Percentiles rank a stretch among this genome's conserved stretches.
phyloP scores from a whole-genome alignment of 129 eudicot species.

The carrot (Daucus carota) region DNA sequence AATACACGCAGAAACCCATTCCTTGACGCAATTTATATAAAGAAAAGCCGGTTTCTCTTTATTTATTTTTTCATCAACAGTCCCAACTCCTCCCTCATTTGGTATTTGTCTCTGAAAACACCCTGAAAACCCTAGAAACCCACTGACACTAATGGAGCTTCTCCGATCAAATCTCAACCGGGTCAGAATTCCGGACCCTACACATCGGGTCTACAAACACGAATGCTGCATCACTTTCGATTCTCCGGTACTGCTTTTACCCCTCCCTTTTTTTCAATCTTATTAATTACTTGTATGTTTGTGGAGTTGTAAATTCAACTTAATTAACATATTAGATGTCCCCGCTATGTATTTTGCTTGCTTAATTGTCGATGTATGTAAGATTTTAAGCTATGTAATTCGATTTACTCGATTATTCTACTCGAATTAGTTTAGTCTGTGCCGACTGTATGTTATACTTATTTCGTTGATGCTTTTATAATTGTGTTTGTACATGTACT shows the following conservation, averaged over 20 bases:
- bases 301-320: not conserved
- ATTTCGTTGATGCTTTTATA: not conserved
- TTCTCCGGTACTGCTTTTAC: slow-evolving; percentile 53
- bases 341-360: not conserved
- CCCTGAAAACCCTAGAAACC: not conserved
- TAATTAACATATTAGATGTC: not conserved
- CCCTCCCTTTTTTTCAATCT: too few relatives aligned
- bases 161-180: slow-evolving; percentile 68
- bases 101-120: too few relatives aligned
- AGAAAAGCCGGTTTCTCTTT: too few relatives aligned
- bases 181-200: slow-evolving; percentile 89
- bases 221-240: slow-evolving; percentile 93
- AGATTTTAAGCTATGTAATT: not conserved
- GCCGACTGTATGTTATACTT: not conserved
- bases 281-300: not conserved
- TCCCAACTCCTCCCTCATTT: not conserved
- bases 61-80: too few relatives aligned
- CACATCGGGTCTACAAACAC: slow-evolving; percentile 83
- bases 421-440: not conserved
- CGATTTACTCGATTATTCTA: too few relatives aligned
- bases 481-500: too few relatives aligned
- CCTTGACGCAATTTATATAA: not conserved
- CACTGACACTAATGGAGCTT: slow-evolving; percentile 48
- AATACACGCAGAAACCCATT: not conserved
- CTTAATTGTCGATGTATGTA: not conserved